These are phyloP conservation scores for Epichloe sylvatica DNA, from an alignment of 2,329 filamentous ascomycete genomes.

Conservation along the genomic window DNA sequence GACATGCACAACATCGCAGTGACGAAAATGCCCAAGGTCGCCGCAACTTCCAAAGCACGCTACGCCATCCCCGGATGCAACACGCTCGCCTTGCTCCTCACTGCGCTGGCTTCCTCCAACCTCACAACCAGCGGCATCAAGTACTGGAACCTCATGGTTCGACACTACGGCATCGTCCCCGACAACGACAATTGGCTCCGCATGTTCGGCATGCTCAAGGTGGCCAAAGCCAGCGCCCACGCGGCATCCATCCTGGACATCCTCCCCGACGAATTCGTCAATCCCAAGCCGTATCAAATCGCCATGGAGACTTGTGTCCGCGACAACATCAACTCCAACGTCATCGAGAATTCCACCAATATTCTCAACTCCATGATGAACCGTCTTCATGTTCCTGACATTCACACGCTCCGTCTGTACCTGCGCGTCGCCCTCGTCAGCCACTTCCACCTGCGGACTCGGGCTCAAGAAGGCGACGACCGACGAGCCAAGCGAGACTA, in stretches of 20 bases:
- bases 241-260: slow-evolving; percentile 44
- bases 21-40: background rate
- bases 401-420: slow-evolving; percentile 38
- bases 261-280: slow-evolving; percentile 33
- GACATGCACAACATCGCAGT: slow-evolving; percentile 12
- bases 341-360: slow-evolving; percentile 48
- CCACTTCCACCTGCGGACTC: slow-evolving; percentile 25
- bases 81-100: slow-evolving; percentile 55
- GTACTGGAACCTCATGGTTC: slow-evolving; percentile 68
- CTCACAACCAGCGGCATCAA: slow-evolving; percentile 47
- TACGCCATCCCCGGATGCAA: slow-evolving; percentile 37
- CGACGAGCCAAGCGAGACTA: slow-evolving; percentile 27
- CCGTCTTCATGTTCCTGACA: slow-evolving; percentile 30
- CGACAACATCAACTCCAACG: slow-evolving; percentile 62
- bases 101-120: slow-evolving; percentile 46
- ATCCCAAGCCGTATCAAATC: slow-evolving; percentile 48
- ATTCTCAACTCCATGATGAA: slow-evolving; percentile 51
- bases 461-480: slow-evolving; percentile 18
- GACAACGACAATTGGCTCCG: slow-evolving; percentile 57
- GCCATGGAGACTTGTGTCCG: slow-evolving; percentile 61
- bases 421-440: slow-evolving; percentile 39
- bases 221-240: slow-evolving; percentile 50
- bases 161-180: slow-evolving; percentile 47
- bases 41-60: slow-evolving; percentile 9
- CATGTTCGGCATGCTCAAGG: slow-evolving; percentile 53